A percentile compares a stretch with the other conserved stretches of the same genome.
Evolutionary conservation across 306 rosid genomes (phyloP).

Genomic region (Oemleria cerasiformis): DNA sequence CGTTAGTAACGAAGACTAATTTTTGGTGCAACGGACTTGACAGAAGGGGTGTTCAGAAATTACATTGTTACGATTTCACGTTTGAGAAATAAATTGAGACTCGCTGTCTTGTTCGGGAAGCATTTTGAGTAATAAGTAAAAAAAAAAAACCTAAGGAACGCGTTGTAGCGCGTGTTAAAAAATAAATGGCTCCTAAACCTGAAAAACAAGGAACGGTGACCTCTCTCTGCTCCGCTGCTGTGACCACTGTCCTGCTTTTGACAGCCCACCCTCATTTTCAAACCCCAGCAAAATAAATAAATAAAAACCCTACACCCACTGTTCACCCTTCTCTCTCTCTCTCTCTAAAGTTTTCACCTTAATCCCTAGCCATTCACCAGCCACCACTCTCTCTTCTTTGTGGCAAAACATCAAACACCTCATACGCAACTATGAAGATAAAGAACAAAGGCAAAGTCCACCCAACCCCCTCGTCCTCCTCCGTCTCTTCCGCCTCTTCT

Average conservation of each 20-base stretch:
- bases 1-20: too few species aligned
- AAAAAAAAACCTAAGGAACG: not conserved
- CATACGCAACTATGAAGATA: constrained; percentile 38
- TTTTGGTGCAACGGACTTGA: too few species aligned
- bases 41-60: too few species aligned
- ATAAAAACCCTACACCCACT: not conserved
- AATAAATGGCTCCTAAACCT: not conserved
- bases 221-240: not conserved
- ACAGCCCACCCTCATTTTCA: not conserved
- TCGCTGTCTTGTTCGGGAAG: too few species aligned
- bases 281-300: not conserved
- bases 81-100: too few species aligned
- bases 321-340: constrained; percentile 8
- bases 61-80: too few species aligned
- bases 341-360: not conserved
- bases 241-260: not conserved
- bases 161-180: not conserved
- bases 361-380: not conserved
- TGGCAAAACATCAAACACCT: not conserved
- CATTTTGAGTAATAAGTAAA: too few species aligned
- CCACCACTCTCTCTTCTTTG: not conserved
- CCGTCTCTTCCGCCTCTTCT: constrained; percentile 8
- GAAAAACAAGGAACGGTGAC: constrained; percentile 9
- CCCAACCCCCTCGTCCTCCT: constrained; percentile 47
- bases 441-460: constrained; percentile 62